A percentile compares a stretch with the other conserved stretches of the same genome.
Conservation (phyloP, 352 stramenopile genomes). For the Phytopythium montanum region DNA sequence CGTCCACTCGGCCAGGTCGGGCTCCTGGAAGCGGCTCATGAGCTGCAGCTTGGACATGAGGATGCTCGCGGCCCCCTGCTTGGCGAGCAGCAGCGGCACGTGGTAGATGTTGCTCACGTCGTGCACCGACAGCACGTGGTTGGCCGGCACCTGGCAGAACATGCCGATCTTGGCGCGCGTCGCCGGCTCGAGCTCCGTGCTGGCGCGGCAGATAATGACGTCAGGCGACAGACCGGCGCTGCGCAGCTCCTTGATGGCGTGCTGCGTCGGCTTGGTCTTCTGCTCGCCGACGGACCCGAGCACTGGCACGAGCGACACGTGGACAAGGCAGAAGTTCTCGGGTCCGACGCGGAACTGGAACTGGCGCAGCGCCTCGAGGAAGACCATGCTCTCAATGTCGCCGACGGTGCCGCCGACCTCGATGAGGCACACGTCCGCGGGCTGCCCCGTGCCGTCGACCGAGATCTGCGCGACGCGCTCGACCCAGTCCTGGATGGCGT, state of each 20-base stretch:
- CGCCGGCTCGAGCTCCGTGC: slow-evolving; percentile 88
- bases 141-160: slow-evolving; percentile 97
- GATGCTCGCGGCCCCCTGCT: slow-evolving; percentile 94
- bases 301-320: slow-evolving; percentile 98
- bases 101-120: slow-evolving; percentile 99
- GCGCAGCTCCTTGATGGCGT: slow-evolving; percentile 98
- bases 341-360: slow-evolving; percentile 98
- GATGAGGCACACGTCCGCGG: slow-evolving; percentile 98
- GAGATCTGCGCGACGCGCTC: slow-evolving; percentile 95
- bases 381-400: slow-evolving; percentile 99
- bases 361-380: slow-evolving; percentile 99
- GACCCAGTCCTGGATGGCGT: slow-evolving; percentile 97
- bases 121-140: slow-evolving; percentile 97
- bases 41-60: slow-evolving; percentile 93
- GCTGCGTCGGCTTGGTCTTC: slow-evolving; percentile 99
- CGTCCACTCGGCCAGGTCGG: slow-evolving; percentile 75
- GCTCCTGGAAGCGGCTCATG: slow-evolving; percentile 84
- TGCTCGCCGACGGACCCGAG: slow-evolving; percentile 98
- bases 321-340: slow-evolving; percentile 99
- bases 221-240: slow-evolving; percentile 95
- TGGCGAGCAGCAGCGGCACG: slow-evolving; percentile 95
- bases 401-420: slow-evolving; percentile 99
- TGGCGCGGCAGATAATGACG: slow-evolving; percentile 96
- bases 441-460: slow-evolving; percentile 81
- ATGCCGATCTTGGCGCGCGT: slow-evolving; percentile 97